Evolutionary conservation across 2,329 filamentous ascomycete species (phyloP).

Genomic region (Diaporthe amygdali): DNA sequence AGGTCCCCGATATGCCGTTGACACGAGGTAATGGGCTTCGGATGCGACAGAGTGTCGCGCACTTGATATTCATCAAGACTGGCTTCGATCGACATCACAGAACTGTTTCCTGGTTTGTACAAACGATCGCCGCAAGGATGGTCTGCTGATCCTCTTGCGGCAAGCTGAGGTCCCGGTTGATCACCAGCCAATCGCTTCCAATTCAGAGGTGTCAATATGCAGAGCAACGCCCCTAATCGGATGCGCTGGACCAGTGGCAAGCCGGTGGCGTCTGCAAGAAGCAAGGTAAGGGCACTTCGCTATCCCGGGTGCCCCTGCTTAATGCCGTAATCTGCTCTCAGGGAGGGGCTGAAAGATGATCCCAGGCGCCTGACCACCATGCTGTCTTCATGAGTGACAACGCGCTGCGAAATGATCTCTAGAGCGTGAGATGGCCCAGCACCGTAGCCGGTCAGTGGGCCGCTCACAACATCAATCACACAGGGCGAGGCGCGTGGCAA

Average conservation of each 20-base stretch:
- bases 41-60: background rate
- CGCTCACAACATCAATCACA: background rate
- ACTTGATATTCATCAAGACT: background rate
- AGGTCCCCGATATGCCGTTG: slow-evolving; percentile 13
- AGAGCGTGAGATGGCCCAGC: background rate
- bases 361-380: background rate
- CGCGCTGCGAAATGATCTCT: background rate
- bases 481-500: slow-evolving; percentile 13
- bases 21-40: background rate
- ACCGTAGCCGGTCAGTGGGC: background rate
- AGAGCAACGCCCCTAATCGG: slow-evolving; percentile 1
- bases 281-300: slow-evolving; percentile 13
- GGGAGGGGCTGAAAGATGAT: slow-evolving; percentile 1
- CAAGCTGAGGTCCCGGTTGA: slow-evolving; percentile 16
- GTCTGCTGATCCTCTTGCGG: slow-evolving; percentile 16
- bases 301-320: slow-evolving; percentile 1
- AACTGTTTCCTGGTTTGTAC: slow-evolving; percentile 5
- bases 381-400: background rate
- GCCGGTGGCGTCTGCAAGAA: slow-evolving; percentile 4
- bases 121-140: slow-evolving; percentile 11
- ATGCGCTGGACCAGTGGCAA: slow-evolving; percentile 6
- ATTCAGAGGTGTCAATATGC: slow-evolving; percentile 14
- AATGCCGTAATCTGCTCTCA: background rate
- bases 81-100: background rate
- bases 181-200: slow-evolving; percentile 6